Evolutionary conservation across 2,329 filamentous ascomycete genomes (phyloP).

Genomic region (Ophiostoma pallidulum): DNA sequence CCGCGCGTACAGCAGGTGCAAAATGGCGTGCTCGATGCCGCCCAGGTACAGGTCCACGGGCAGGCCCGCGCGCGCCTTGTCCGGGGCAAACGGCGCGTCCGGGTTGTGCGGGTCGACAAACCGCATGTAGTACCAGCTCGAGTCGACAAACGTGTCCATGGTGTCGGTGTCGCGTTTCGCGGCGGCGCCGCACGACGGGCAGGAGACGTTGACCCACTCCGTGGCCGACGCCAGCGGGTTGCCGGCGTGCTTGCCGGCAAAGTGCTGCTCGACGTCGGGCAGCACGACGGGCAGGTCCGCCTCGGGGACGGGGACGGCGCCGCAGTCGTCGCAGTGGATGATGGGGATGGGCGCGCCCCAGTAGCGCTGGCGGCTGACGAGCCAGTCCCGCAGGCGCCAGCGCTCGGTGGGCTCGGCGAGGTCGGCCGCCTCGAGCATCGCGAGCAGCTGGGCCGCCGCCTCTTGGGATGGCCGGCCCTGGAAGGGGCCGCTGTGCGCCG

Average conservation of each 20-base stretch:
- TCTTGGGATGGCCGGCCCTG: conserved; percentile 53
- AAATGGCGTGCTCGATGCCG: conserved; percentile 81
- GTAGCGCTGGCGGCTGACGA: conserved; percentile 85
- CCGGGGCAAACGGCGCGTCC: conserved; percentile 50
- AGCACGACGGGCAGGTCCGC: conserved; percentile 68
- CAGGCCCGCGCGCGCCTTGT: conserved; percentile 45
- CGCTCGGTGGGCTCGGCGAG: conserved; percentile 57
- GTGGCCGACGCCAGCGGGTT: conserved; percentile 66
- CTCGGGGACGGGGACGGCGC: conserved; percentile 67
- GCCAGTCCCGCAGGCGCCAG: conserved; percentile 80
- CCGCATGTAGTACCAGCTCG: conserved; percentile 85
- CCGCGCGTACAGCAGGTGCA: conserved; percentile 79
- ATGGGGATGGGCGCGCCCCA: conserved; percentile 90
- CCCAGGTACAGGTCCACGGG: conserved; percentile 86
- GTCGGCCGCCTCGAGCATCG: conserved; percentile 42
- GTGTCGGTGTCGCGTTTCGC: conserved; percentile 84
- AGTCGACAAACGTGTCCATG: conserved; percentile 95
- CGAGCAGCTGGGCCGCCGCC: conserved; percentile 52
- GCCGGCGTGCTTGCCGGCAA: conserved; percentile 58
- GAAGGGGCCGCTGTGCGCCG: conserved; percentile 54
- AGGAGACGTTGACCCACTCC: conserved; percentile 66
- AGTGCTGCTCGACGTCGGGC: conserved; percentile 59
- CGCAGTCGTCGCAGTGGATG: conserved; percentile 68
- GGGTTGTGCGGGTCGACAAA: conserved; percentile 64
- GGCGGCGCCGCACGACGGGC: conserved; percentile 60